Conservation (phyloP, 2,329 filamentous ascomycete species). For the Sclerotinia sclerotiorum region DNA sequence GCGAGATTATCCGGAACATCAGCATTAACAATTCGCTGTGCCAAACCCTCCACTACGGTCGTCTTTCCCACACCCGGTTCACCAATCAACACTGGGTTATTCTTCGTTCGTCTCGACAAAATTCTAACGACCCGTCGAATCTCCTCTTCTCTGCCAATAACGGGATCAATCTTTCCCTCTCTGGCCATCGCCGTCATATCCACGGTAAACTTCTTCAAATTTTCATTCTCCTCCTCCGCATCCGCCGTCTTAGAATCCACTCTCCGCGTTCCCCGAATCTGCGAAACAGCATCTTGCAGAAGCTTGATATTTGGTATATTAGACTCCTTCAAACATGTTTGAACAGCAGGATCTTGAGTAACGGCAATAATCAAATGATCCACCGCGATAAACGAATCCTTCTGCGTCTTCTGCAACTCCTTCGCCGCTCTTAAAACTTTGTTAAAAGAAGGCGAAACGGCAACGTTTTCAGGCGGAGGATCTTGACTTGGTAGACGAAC, state of each 20-base stretch:
- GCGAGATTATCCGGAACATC: slow-evolving; percentile 96
- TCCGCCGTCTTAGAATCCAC: slow-evolving; percentile 97
- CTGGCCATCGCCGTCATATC: slow-evolving; percentile 96
- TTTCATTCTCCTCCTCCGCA: slow-evolving; percentile 88
- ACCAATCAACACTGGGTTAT: slow-evolving; percentile 97
- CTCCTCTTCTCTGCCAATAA: slow-evolving; percentile 95
- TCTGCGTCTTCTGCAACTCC: slow-evolving; percentile 95
- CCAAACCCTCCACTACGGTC: slow-evolving; percentile 93
- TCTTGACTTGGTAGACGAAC: slow-evolving; percentile 93
- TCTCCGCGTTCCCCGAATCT: slow-evolving; percentile 87
- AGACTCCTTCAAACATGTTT: slow-evolving; percentile 73
- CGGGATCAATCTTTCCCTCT: slow-evolving; percentile 96
- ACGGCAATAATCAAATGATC: slow-evolving; percentile 90
- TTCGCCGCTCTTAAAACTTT: slow-evolving; percentile 80
- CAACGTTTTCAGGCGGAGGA: slow-evolving; percentile 85
- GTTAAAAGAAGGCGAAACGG: slow-evolving; percentile 77
- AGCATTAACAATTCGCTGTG: slow-evolving; percentile 91
- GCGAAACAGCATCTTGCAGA: slow-evolving; percentile 83
- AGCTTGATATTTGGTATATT: slow-evolving; percentile 92
- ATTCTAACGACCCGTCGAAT: slow-evolving; percentile 91
- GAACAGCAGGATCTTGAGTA: slow-evolving; percentile 74
- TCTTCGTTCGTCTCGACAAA: slow-evolving; percentile 90
- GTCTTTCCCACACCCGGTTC: slow-evolving; percentile 99
- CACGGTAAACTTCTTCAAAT: slow-evolving; percentile 96
- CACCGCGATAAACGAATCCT: slow-evolving; percentile 90